These are phyloP conservation scores for Colletotrichum lupini DNA, from an alignment of 2,329 filamentous ascomycete genomes.

Conservation along the genomic window DNA sequence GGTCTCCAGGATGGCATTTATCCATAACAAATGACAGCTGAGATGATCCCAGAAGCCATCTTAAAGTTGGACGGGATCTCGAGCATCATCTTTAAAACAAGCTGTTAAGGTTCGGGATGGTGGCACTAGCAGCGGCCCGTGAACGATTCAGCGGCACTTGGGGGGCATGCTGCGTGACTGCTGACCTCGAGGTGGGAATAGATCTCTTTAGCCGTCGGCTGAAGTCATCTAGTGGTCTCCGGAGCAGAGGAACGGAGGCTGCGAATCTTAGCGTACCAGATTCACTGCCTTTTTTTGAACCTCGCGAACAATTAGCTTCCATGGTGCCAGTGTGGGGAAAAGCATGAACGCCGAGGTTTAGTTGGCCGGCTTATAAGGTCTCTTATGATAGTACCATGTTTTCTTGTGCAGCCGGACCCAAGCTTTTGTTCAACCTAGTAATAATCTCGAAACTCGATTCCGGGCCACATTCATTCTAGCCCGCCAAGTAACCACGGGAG, in stretches of 20 bases:
- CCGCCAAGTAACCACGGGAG: neutral
- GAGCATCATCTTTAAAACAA: slow-evolving; percentile 6
- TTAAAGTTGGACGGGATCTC: neutral
- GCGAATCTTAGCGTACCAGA: neutral
- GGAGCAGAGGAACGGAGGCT: neutral
- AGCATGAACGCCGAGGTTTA: neutral
- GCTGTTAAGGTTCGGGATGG: slow-evolving; percentile 20
- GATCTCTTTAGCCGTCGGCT: neutral
- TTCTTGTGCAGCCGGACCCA: neutral
- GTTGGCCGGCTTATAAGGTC: neutral
- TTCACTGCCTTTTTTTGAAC: neutral
- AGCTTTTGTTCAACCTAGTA: neutral
- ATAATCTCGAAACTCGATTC: neutral
- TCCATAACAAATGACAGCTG: neutral
- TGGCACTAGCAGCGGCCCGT: slow-evolving; percentile 14
- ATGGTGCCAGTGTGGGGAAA: neutral
- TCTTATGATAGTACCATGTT: neutral
- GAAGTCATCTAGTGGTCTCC: neutral
- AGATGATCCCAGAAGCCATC: neutral
- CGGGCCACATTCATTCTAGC: neutral
- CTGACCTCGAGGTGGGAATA: neutral
- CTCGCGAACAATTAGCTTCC: too few relatives aligned
- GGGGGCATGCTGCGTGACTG: neutral
- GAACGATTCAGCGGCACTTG: neutral
- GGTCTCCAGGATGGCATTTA: neutral